Conservation (phyloP, 2,329 filamentous ascomycete genomes). For the Botrytis porri region DNA sequence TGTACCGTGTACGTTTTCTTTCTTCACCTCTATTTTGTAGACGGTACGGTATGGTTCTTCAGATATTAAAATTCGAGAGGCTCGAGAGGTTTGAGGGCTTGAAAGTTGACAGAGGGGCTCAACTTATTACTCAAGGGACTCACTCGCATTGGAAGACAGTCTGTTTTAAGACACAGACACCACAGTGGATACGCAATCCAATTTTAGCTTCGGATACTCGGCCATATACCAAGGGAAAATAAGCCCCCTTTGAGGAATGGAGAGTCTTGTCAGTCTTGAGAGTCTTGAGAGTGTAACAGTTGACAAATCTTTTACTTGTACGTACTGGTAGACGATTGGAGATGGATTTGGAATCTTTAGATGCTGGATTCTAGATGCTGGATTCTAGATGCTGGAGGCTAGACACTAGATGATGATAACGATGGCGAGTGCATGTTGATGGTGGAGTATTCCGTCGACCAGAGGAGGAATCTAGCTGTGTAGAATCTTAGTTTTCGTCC, state of each 20-base stretch:
- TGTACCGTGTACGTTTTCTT: not conserved
- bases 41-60: too few species aligned
- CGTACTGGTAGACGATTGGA: too few species aligned
- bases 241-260: not conserved
- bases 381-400: not conserved
- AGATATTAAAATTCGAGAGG: not conserved
- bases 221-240: not conserved
- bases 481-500: not conserved
- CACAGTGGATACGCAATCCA: not conserved
- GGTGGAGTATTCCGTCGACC: not conserved
- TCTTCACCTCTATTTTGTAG: not conserved
- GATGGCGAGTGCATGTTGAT: too few species aligned
- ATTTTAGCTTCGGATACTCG: not conserved
- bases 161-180: not conserved
- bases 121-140: not conserved
- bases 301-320: not conserved
- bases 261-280: not conserved
- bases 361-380: not conserved
- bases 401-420: not conserved
- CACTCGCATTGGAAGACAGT: not conserved
- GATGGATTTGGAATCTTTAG: too few species aligned
- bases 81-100: not conserved
- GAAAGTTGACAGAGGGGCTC: not conserved
- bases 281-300: not conserved
- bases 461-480: not conserved